These are phyloP conservation scores for Leccinum broughii DNA, from an alignment of 768 basidiomycete genomes.

Conservation along the genomic window DNA sequence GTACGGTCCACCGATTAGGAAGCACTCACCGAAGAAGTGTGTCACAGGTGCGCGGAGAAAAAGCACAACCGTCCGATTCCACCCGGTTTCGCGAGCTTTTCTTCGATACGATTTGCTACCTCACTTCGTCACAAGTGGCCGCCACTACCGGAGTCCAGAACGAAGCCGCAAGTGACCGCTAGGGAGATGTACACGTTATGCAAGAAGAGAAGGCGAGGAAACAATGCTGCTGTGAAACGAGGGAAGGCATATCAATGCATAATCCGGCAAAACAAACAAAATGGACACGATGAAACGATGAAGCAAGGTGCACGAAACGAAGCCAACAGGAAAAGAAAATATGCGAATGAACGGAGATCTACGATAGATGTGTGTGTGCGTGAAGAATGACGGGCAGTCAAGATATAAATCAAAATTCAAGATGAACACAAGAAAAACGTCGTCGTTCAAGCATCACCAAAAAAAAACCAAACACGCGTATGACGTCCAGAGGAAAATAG, in stretches of 20 bases:
- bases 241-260: background rate
- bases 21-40: too few species aligned
- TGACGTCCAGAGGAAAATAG: background rate
- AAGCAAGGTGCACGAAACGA: background rate
- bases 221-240: background rate
- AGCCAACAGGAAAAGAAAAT: slow-evolving; percentile 2
- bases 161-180: too few species aligned
- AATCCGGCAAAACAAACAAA: background rate
- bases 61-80: too few species aligned
- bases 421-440: slow-evolving; percentile 5
- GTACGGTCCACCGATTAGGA: too few species aligned
- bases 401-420: slow-evolving; percentile 10
- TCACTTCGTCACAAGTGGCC: too few species aligned
- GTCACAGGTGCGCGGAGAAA: too few species aligned
- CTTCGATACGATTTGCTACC: too few species aligned
- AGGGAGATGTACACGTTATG: background rate
- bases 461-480: background rate
- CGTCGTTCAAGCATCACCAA: slow-evolving; percentile 10
- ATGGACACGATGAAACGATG: background rate
- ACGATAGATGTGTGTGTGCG: slow-evolving; percentile 13
- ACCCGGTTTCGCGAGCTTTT: too few species aligned
- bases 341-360: slow-evolving; percentile 18
- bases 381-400: slow-evolving; percentile 6
- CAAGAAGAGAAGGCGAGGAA: background rate
- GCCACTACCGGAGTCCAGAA: too few species aligned